Evolutionary conservation across 768 basidiomycete species (phyloP).

Genomic region (Tulasnella sp.): DNA sequence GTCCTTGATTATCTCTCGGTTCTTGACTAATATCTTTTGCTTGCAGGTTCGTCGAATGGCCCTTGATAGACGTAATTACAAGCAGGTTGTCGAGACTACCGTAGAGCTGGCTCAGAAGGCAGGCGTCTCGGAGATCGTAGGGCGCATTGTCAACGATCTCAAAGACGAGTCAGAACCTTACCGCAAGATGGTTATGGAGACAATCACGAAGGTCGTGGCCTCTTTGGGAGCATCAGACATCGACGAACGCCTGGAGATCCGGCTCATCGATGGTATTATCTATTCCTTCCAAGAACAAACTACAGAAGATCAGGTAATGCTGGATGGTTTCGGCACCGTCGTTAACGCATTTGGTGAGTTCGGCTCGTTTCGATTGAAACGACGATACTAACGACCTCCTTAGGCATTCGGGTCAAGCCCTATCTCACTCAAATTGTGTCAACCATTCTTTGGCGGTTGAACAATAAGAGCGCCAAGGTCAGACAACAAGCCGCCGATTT

Average conservation of each 20-base stretch:
- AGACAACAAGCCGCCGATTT: constrained; percentile 99
- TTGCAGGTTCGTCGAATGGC: constrained; percentile 82
- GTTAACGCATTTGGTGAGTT: constrained; percentile 81
- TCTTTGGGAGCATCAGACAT: constrained; percentile 96
- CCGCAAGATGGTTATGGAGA: constrained; percentile 99
- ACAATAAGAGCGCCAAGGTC: constrained; percentile 99
- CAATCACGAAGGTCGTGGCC: constrained; percentile 93
- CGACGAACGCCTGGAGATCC: constrained; percentile 91
- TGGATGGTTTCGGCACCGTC: constrained; percentile 97
- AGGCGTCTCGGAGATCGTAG: constrained; percentile 95
- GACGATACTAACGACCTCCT: background rate
- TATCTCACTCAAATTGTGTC: constrained; percentile 99
- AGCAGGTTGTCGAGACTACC: constrained; percentile 97
- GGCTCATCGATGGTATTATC: constrained; percentile 97
- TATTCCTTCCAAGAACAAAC: constrained; percentile 99
- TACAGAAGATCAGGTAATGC: constrained; percentile 98
- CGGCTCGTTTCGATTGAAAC: background rate
- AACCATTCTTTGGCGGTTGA: constrained; percentile 97
- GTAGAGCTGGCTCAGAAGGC: constrained; percentile 98
- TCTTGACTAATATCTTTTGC: background rate
- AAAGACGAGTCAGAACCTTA: constrained; percentile 91
- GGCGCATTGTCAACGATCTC: constrained; percentile 82
- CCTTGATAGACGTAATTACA: constrained; percentile 92
- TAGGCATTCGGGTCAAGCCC: constrained; percentile 92
- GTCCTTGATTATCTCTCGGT: background rate